These are phyloP conservation scores for Solanum neorickii DNA, from an alignment of 257 asterid species.

Conservation along the genomic window DNA sequence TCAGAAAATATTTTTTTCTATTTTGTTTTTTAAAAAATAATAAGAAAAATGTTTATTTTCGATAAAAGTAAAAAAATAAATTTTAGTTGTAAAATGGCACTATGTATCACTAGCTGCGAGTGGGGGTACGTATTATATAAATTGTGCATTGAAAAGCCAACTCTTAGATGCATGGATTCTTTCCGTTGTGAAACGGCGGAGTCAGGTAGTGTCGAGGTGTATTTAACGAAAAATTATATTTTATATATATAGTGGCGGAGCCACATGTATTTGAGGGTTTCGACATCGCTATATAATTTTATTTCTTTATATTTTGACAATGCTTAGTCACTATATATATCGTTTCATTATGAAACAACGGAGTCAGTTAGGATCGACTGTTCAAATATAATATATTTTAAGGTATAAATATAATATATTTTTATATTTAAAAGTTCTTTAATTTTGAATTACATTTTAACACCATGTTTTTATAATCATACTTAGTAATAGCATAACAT, in stretches of 20 bases:
- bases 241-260: too few species aligned
- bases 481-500: not conserved
- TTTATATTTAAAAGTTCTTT: not conserved
- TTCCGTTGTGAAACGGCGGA: too few species aligned
- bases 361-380: accelerated
- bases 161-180: not conserved
- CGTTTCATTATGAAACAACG: too few species aligned
- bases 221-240: not conserved
- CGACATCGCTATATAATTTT: too few species aligned
- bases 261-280: accelerated
- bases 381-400: not conserved
- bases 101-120: not conserved
- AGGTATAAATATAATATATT: not conserved
- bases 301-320: too few species aligned
- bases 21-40: too few species aligned
- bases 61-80: too few species aligned
- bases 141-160: not conserved
- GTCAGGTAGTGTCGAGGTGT: not conserved
- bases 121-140: not conserved
- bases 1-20: too few species aligned
- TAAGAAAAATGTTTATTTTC: too few species aligned
- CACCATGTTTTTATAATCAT: not conserved
- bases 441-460: not conserved
- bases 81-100: not conserved
- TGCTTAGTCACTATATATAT: too few species aligned